A percentile compares a stretch with the other conserved stretches of the same genome.
Conservation (phyloP, 2,329 filamentous ascomycete species). For the Epichloe baconii region DNA sequence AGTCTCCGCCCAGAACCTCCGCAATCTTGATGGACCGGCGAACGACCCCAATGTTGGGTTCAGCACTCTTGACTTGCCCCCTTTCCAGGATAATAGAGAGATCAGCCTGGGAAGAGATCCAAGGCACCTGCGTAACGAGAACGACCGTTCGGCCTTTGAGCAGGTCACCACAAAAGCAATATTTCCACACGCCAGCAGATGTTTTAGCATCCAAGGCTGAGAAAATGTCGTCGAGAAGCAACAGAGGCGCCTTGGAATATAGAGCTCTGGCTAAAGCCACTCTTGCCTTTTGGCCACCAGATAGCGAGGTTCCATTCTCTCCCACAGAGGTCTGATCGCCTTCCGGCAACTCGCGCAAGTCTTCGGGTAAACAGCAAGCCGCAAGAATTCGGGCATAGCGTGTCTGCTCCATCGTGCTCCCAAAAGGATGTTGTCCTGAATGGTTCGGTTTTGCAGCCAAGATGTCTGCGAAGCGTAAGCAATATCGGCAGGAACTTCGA, state of each 20-base stretch:
- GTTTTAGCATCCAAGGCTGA: slow-evolving; percentile 48
- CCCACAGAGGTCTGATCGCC: slow-evolving; percentile 40
- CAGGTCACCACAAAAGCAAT: slow-evolving; percentile 43
- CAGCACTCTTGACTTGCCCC: slow-evolving; percentile 26
- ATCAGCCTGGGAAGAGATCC: slow-evolving; percentile 39
- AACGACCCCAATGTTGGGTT: slow-evolving; percentile 32
- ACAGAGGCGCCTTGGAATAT: slow-evolving; percentile 40
- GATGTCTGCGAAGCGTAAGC: slow-evolving; percentile 44
- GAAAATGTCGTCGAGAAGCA: slow-evolving; percentile 47
- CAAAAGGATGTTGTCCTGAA: slow-evolving; percentile 42
- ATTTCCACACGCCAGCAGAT: slow-evolving; percentile 39
- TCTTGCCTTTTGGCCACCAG: slow-evolving; percentile 43
- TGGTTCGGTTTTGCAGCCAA: slow-evolving; percentile 46
- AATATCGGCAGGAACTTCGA: slow-evolving; percentile 37
- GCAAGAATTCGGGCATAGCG: slow-evolving; percentile 42
- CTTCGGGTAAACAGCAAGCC: slow-evolving; percentile 39
- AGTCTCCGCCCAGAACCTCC: slow-evolving; percentile 22
- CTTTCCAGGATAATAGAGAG: slow-evolving; percentile 32
- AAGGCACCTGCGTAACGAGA: slow-evolving; percentile 43
- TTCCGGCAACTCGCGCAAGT: slow-evolving; percentile 36
- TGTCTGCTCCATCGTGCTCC: slow-evolving; percentile 33
- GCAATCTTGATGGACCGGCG: slow-evolving; percentile 31
- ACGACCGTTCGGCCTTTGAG: slow-evolving; percentile 41
- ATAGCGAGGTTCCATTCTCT: slow-evolving; percentile 41
- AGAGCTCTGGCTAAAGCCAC: slow-evolving; percentile 43